phyloP scores from a whole-genome alignment of 73 alveolate species.

The Tetrahymena thermophila region DNA sequence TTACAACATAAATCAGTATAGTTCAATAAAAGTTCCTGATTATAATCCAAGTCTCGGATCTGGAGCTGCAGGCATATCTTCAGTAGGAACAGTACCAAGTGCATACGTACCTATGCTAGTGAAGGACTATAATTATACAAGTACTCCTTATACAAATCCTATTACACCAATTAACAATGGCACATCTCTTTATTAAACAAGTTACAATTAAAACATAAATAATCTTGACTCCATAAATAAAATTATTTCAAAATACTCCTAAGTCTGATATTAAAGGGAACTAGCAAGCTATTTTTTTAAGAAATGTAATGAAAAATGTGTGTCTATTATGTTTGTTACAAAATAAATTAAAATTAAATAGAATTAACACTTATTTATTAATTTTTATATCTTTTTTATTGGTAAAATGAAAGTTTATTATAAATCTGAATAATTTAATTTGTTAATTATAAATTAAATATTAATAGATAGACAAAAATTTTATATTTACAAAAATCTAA shows the following conservation, averaged over 20 bases:
- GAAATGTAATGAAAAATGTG: not conserved
- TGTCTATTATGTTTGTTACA: too few relatives aligned
- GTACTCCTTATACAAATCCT: not conserved
- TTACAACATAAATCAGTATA: not conserved
- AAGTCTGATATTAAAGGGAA: not conserved
- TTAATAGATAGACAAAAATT: too few relatives aligned
- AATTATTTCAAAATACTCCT: not conserved
- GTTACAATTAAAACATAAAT: not conserved
- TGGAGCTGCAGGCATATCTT: not conserved
- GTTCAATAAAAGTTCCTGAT: not conserved
- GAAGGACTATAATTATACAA: not conserved
- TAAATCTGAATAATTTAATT: too few relatives aligned
- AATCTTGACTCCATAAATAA: not conserved
- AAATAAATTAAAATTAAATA: too few relatives aligned
- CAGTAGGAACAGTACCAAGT: not conserved
- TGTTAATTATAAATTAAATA: too few relatives aligned
- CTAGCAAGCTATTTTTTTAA: not conserved
- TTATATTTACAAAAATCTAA: too few relatives aligned
- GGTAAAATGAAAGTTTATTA: not conserved
- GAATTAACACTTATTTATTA: not conserved
- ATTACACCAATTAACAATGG: not conserved
- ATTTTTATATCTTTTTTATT: too few relatives aligned
- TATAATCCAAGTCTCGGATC: not conserved
- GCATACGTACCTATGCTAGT: not conserved
- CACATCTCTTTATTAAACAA: not conserved